phyloP scores from a whole-genome alignment of 1,139 yeast species.

The Blastobotrys arbuscula region DNA sequence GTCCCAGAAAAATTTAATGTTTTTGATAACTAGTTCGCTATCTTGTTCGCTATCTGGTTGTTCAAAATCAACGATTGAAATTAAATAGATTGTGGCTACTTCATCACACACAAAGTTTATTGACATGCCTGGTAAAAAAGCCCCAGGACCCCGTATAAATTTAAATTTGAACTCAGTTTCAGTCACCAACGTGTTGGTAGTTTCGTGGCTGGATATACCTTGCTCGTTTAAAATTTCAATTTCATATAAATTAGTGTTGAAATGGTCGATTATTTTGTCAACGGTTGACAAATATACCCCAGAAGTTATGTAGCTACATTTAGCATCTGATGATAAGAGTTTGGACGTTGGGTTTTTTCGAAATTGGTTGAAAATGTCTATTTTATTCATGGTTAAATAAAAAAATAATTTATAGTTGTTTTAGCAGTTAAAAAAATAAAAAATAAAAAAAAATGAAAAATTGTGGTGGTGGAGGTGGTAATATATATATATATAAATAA shows the following conservation, averaged over 20 bases:
- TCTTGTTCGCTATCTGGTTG: conserved; percentile 7
- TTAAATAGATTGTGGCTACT: conserved; percentile 23
- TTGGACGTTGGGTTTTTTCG: conserved; percentile 18
- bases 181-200: conserved; percentile 20
- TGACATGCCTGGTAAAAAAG: conserved; percentile 27
- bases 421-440: neutral
- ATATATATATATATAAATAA: too few relatives aligned
- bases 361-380: conserved; percentile 16
- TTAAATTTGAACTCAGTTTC: conserved; percentile 26
- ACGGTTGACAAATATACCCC: conserved; percentile 21
- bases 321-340: conserved; percentile 16
- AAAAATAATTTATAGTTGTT: neutral
- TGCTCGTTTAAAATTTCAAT: conserved; percentile 19
- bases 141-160: conserved; percentile 28
- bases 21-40: conserved; percentile 14
- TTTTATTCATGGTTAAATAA: neutral
- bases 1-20: conserved; percentile 28
- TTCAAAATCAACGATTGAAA: conserved; percentile 25
- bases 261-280: conserved; percentile 22
- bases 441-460: neutral
- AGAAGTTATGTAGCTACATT: conserved; percentile 24
- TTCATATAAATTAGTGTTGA: conserved; percentile 19
- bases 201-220: conserved; percentile 20
- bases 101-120: conserved; percentile 28
- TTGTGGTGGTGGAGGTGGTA: neutral